Base-by-base conservation (phyloP, 352 stramenopile species). In the Blastocystis sp. region DNA sequence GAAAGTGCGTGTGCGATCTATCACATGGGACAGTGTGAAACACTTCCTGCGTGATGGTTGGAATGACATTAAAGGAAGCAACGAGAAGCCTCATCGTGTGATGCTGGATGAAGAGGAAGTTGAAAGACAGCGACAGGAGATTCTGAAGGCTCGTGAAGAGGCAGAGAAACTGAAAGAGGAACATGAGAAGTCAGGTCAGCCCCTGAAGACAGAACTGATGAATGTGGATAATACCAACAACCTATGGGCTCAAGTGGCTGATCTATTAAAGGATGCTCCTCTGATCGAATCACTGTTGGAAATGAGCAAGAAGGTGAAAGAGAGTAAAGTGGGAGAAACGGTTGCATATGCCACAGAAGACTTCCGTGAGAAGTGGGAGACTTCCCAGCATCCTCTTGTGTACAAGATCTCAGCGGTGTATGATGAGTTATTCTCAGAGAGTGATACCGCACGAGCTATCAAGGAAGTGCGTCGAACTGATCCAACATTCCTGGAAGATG, bases 361-460 rank as follows among this genome's bases (percentile, higher is more conserved):
- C 51, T 37, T 89, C 9, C 78, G 78, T 30, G 78, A 89, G 78
- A 89, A 89, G 44, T 89, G 78, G 78, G 57, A 89, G n/a, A 89
- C 78, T 24, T 68, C 40, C 15, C 78, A 89, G 66, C 78, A 89
- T 30, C 78, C 78, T 30, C 30, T 89, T 1, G 58, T 89, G 40
- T 89, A 89, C 54, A 89, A 89, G 78, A 9, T 79, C 0, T 60
- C 78, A 11, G 66, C 78, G 3, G 78, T 89, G n/a, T 89, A 89
- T 27, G 78, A 89, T 37, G 78, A 89, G 54, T 35, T 89, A 17
- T 89, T 89, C 59, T 48, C 54, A 19, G 78, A 89, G 66, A 89
- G 60, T 35, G 78, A 89, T 78, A 89, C 51, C 1, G 78, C 66
- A 11, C 73, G 76, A 56, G 57, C 78, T 5, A 64, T 89, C 76